These are phyloP conservation scores for rapeseed (Brassica napus) DNA, from an alignment of 345 rosid species.

Conservation along the genomic window DNA sequence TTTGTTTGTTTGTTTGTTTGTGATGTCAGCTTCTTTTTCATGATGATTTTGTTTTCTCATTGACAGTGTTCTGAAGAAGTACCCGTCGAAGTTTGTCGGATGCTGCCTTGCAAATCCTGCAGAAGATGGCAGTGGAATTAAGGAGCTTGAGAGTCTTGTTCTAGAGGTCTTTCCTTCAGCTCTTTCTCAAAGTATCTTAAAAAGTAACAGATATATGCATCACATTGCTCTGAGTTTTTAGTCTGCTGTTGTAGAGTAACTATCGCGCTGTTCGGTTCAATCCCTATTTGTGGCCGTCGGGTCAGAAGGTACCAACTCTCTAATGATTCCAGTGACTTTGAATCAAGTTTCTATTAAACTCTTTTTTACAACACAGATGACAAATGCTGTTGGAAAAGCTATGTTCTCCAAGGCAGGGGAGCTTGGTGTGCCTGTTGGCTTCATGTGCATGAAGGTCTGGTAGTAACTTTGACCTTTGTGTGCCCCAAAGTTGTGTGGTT, in stretches of 20 bases:
- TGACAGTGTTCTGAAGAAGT: constrained; percentile 66
- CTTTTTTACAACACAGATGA: constrained; percentile 56
- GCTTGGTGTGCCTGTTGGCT: constrained; percentile 85
- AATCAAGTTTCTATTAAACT: background rate
- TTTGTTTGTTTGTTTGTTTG: constrained; percentile 6
- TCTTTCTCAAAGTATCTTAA: background rate
- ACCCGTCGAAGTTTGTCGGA: constrained; percentile 81
- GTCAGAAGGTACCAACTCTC: constrained; percentile 63
- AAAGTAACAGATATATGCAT: background rate
- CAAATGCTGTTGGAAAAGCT: constrained; percentile 80
- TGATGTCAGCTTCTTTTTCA: background rate
- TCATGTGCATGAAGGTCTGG: constrained; percentile 92
- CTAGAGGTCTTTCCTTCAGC: constrained; percentile 51
- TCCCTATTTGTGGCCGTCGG: constrained; percentile 88
- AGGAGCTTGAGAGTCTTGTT: constrained; percentile 75
- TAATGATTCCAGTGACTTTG: constrained; percentile 14
- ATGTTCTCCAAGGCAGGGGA: constrained; percentile 89
- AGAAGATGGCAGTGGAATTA: constrained; percentile 78
- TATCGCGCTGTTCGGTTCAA: constrained; percentile 90
- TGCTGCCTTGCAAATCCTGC: constrained; percentile 97
- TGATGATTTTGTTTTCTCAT: constrained; percentile 2
- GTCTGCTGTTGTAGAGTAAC: constrained; percentile 60
- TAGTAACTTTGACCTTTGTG: background rate
- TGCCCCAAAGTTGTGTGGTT: constrained; percentile 3
- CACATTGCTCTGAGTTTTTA: constrained; percentile 27